These are phyloP conservation scores for Aspergillus sclerotialis DNA, from an alignment of 2,329 filamentous ascomycete species.

Conservation along the genomic window DNA sequence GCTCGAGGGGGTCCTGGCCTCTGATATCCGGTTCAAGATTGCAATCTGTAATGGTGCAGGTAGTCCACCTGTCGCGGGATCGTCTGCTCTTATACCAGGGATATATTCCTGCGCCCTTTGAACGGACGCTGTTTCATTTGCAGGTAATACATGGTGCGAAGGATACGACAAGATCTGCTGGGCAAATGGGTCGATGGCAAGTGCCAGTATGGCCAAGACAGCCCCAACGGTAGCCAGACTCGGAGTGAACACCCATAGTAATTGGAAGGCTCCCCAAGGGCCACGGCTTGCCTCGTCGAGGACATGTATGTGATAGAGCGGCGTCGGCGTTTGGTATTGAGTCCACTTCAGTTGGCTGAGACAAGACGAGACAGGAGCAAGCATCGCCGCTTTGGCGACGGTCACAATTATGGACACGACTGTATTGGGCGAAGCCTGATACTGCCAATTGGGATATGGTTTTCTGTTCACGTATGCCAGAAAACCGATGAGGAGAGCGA, in stretches of 20 bases:
- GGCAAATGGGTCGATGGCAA: constrained; percentile 22
- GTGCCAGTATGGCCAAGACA: constrained; percentile 13
- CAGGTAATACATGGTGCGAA: neutral
- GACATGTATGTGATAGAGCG: constrained; percentile 16
- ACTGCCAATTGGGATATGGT: constrained; percentile 14
- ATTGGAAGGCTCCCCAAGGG: constrained; percentile 17
- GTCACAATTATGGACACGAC: constrained; percentile 20
- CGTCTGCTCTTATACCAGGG: neutral
- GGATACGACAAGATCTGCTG: constrained; percentile 16
- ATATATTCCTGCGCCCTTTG: constrained; percentile 5
- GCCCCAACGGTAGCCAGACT: constrained; percentile 15
- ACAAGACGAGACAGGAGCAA: constrained; percentile 18
- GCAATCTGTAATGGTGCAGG: neutral
- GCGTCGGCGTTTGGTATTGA: constrained; percentile 6
- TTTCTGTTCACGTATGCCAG: constrained; percentile 5
- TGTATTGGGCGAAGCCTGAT: constrained; percentile 17
- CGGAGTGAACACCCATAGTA: constrained; percentile 13
- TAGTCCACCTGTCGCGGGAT: neutral
- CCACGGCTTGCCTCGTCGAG: constrained; percentile 23
- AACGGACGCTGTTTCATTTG: constrained; percentile 5
- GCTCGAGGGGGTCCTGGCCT: constrained; percentile 3
- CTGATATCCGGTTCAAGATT: constrained; percentile 2
- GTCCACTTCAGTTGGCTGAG: constrained; percentile 26
- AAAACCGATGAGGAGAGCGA: constrained; percentile 9
- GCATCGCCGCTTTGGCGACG: constrained; percentile 18